Percentiles rank a stretch among this genome's conserved stretches.
Conservation (phyloP, 169 alveolate species). For the Plasmodium cynomolgi region DNA sequence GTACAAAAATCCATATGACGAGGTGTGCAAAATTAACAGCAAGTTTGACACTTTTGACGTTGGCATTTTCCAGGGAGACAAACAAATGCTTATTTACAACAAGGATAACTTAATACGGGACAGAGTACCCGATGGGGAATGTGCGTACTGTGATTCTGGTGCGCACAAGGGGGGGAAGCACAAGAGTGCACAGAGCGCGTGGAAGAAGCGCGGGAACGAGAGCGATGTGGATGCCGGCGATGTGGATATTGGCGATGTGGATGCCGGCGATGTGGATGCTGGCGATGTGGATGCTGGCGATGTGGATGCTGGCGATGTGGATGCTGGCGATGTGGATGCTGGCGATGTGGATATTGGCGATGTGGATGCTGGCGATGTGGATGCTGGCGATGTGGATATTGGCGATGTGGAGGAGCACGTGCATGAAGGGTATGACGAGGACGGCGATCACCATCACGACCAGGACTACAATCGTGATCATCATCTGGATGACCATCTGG, state of each 20-base stretch:
- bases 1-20: neutral
- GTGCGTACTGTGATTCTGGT: neutral
- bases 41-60: neutral
- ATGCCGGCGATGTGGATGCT: neutral
- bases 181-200: neutral
- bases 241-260: neutral
- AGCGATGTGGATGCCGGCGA: neutral
- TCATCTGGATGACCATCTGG: neutral
- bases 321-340: neutral
- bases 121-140: neutral
- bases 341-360: too few relatives aligned
- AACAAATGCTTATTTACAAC: neutral
- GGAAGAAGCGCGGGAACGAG: neutral
- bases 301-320: neutral
- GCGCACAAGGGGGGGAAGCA: neutral
- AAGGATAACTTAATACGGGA: neutral
- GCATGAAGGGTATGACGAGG: neutral
- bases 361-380: neutral
- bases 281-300: neutral
- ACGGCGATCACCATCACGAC: neutral
- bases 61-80: neutral
- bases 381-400: too few relatives aligned
- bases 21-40: conserved; percentile 1
- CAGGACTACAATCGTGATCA: neutral
- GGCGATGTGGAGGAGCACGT: neutral